phyloP scores from a whole-genome alignment of 2,329 filamentous ascomycete genomes.

The Diplodia corticola region DNA sequence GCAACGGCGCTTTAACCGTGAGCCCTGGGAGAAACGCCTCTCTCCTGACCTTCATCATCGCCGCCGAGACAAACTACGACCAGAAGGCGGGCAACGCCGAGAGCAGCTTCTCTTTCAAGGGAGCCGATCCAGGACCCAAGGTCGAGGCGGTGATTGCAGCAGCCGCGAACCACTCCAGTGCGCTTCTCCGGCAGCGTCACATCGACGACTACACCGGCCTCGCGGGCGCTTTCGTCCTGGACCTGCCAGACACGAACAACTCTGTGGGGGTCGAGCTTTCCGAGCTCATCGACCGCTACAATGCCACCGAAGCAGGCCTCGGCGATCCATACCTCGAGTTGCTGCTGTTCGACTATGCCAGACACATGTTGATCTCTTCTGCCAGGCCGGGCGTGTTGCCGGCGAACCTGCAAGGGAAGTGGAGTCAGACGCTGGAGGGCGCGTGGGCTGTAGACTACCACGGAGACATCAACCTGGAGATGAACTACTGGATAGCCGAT shows the following conservation, averaged over 20 bases:
- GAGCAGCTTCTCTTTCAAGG: slow-evolving; percentile 51
- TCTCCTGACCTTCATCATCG: slow-evolving; percentile 45
- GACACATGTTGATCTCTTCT: slow-evolving; percentile 57
- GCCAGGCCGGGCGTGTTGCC: slow-evolving; percentile 54
- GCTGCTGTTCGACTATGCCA: slow-evolving; percentile 55
- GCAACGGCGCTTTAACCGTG: slow-evolving; percentile 25
- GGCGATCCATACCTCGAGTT: slow-evolving; percentile 54
- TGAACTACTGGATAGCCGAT: slow-evolving; percentile 57
- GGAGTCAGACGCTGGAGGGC: slow-evolving; percentile 49
- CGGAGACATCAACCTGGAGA: slow-evolving; percentile 61
- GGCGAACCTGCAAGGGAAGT: slow-evolving; percentile 58
- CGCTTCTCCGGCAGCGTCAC: slow-evolving; percentile 39
- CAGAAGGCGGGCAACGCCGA: slow-evolving; percentile 50
- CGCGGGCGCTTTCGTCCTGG: slow-evolving; percentile 44
- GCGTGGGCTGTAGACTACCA: slow-evolving; percentile 60
- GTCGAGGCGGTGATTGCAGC: slow-evolving; percentile 39
- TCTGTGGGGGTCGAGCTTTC: slow-evolving; percentile 46
- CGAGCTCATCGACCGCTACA: slow-evolving; percentile 35
- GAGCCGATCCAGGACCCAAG: slow-evolving; percentile 45
- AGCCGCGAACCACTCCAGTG: slow-evolving; percentile 39
- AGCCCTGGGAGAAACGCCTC: slow-evolving; percentile 25
- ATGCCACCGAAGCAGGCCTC: slow-evolving; percentile 30
- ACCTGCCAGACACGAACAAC: slow-evolving; percentile 47
- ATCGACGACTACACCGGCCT: slow-evolving; percentile 46
- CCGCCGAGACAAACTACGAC: slow-evolving; percentile 53